These are phyloP conservation scores for Lactarius pseudohatsudake DNA, from an alignment of 768 basidiomycete species.

Conservation along the genomic window DNA sequence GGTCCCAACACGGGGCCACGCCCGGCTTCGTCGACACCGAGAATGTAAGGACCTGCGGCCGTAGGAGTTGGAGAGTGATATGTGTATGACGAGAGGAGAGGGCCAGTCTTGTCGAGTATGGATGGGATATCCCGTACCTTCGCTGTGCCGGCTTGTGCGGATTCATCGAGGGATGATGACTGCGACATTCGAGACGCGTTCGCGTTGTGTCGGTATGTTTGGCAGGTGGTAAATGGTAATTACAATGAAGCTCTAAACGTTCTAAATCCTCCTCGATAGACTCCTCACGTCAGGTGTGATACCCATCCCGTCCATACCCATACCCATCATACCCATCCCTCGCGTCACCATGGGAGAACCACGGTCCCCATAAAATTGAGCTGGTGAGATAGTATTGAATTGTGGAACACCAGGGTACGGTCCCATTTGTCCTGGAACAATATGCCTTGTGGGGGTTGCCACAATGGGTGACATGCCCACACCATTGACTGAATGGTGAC, in stretches of 20 bases:
- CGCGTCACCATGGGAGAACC: conserved; percentile 28
- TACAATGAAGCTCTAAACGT: background rate
- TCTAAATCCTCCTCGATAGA: conserved; percentile 23
- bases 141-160: background rate
- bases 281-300: conserved; percentile 29
- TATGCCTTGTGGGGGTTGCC: conserved; percentile 34
- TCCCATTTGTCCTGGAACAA: conserved; percentile 32
- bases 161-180: conserved; percentile 13
- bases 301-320: conserved; percentile 30
- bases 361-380: conserved; percentile 43
- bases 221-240: background rate
- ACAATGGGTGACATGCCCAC: conserved; percentile 25
- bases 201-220: conserved; percentile 28
- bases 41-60: conserved; percentile 76
- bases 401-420: conserved; percentile 30
- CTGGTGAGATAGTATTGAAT: conserved; percentile 40
- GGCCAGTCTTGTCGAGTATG: conserved; percentile 53
- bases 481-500: conserved; percentile 29
- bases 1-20: conserved; percentile 95
- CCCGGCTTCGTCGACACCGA: conserved; percentile 99
- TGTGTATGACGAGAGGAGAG: conserved; percentile 70
- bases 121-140: conserved; percentile 47
- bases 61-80: conserved; percentile 75
- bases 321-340: conserved; percentile 19
- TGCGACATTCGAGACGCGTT: conserved; percentile 25